Evolutionary conservation across 2,329 filamentous ascomycete genomes (phyloP), one percentile per base, ranked within the genome.

Genomic region (Fusarium sp.): DNA sequence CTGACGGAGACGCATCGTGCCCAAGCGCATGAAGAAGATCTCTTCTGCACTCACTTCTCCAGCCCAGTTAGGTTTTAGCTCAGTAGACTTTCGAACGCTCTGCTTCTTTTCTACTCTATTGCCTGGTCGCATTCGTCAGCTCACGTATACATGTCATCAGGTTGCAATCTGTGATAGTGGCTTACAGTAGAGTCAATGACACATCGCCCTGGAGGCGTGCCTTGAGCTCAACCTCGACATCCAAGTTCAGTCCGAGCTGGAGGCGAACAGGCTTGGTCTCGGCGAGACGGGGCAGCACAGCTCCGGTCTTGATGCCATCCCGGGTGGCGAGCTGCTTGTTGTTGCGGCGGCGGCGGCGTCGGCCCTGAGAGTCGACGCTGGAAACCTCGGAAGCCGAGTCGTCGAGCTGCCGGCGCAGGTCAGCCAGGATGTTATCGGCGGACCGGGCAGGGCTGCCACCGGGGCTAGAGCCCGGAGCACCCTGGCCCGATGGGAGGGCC

Each of bases 61-160:
- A 9, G 41, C 35, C 59, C 57, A 30, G 58, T 69, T 71, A 25
- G 72, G 71, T 41, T 43, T 71, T 34, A 74, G 62, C 37, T 74
- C 67, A 18, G 62, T 73, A 37, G 72, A 74, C 56, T 64, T 20
- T 39, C 72, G 72, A 52, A 63, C 45, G 30, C 64, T 68, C 59
- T 67, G 34, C 43, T 73, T 74, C 67, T 73, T 74, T 56, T 74
- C 72, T 10, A 71, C 67, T 71, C 72, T 74, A 74, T 73, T 71
- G 67, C 57, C 72, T 74, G 18, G 48, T 48, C 43, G 32, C 32
- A 27, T 30, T 37, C 39, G 41, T 62, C 35, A 62, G 59, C 32
- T 23, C 39, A 61, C 16, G 18, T n/a, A 30, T 37, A 37, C 59
- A 41, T 37, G 30, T 25, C 11, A 37, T 52, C 18, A 4, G 8